Evolutionary conservation across 2,329 filamentous ascomycete genomes (phyloP), one percentile per base, ranked within the genome.

Genomic region (Aureobasidium musti): DNA sequence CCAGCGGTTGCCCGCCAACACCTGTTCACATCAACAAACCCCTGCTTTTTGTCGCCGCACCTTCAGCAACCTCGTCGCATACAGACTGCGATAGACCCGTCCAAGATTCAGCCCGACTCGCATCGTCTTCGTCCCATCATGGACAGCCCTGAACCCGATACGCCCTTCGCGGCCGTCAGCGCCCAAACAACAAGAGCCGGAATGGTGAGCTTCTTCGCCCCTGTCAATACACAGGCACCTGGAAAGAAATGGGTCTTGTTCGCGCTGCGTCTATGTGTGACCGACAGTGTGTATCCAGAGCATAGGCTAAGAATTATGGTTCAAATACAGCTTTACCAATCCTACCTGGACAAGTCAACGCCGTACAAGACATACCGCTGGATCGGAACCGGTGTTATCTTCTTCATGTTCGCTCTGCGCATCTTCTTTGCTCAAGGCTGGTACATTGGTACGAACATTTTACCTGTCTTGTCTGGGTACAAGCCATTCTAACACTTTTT

Each of bases 381-480:
- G 95, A 77, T 90, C 69, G 89, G 89, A 77, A 97, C 94, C n/a
- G 91, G 80, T 61, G 82, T 86, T 47, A 83, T 90, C 66, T 87
- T 98, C 68, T 66, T 91, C 69, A 69, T 92, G 73, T 99, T 99
- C 83, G 94, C 92, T 77, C 77, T 95, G 71, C 89, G 95, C 77
- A 96, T 99, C 78, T 83, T 99, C 71, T 70, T 97, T 60, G 92
- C 92, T 68, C 92, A 98, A 82, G 95, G 95, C 80, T 99, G 95
- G 95, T 99, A 99, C 78, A 98, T 99, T 72, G 92, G 92, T 97
- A 84, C 70, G 82, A 68, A 11, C 49, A 33, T 33, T 26, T 10
- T 28, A 30, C 6, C 26, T n/a, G 63, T 54, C 21, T 28, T 45
- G 8, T n/a, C 17, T 26, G 19, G 11, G 28, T 17, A 30, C 17